Conservation (phyloP, 768 basidiomycete genomes). For the Boletus insuetus region DNA sequence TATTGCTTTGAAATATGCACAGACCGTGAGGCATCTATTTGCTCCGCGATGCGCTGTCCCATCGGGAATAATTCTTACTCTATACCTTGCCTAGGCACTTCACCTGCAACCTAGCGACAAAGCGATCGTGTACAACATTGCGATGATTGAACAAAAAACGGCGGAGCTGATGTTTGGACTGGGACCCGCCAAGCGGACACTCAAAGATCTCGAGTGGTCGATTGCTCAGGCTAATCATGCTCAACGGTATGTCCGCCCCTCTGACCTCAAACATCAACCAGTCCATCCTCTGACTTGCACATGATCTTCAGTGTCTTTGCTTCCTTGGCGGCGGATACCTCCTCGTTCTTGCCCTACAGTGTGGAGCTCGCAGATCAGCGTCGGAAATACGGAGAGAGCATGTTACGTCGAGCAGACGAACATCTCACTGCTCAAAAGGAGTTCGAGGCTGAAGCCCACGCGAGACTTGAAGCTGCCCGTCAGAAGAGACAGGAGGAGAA, state of each 20-base stretch:
- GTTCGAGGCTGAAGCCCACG: constrained; percentile 67
- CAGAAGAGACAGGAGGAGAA: constrained; percentile 78
- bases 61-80: not conserved
- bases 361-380: constrained; percentile 87
- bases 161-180: constrained; percentile 85
- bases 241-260: constrained; percentile 59
- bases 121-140: constrained; percentile 90
- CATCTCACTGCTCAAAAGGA: constrained; percentile 71
- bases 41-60: not conserved
- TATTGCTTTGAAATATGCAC: constrained; percentile 80
- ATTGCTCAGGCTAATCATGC: constrained; percentile 82
- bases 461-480: constrained; percentile 74
- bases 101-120: constrained; percentile 87
- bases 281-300: not conserved
- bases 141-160: constrained; percentile 97
- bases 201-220: constrained; percentile 75
- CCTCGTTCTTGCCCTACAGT: constrained; percentile 73
- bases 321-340: constrained; percentile 72
- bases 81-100: constrained; percentile 55
- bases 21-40: constrained; percentile 49
- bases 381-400: constrained; percentile 82
- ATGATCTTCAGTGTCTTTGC: constrained; percentile 65
- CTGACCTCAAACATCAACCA: not conserved
- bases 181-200: constrained; percentile 68
- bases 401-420: constrained; percentile 78